A percentile compares a stretch with the other conserved stretches of the same genome.
These are phyloP conservation scores for Chimonanthus praecox DNA, from an alignment of 164 flowering plant species.

Conservation along the genomic window DNA sequence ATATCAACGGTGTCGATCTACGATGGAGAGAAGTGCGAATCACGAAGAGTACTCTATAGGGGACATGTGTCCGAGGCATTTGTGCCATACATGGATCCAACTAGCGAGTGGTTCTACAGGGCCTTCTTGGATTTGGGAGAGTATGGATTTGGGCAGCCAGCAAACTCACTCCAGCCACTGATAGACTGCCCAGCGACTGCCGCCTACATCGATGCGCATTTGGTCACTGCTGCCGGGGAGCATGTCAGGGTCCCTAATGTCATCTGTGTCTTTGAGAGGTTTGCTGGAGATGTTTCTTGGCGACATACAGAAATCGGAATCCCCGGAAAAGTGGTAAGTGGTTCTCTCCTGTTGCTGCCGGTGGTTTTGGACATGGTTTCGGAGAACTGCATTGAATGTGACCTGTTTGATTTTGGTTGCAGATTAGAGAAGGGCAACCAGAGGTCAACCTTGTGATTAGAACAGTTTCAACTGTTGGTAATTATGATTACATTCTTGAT, in stretches of 20 bases:
- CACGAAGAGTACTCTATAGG: conserved; percentile 42
- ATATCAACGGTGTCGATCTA: conserved; percentile 51
- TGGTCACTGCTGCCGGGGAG: conserved; percentile 31
- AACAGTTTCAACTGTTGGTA: conserved; percentile 52
- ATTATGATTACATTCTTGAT: conserved; percentile 59
- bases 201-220: conserved; percentile 38
- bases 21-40: conserved; percentile 29
- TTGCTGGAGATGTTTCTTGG: conserved; percentile 60
- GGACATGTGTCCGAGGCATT: conserved; percentile 55
- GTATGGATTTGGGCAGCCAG: conserved; percentile 44
- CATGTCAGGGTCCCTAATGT: conserved; percentile 32
- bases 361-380: neutral
- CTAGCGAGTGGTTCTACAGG: conserved; percentile 52
- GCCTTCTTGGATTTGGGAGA: conserved; percentile 62
- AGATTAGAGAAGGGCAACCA: conserved; percentile 44
- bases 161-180: conserved; percentile 38
- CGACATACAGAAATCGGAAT: conserved; percentile 50
- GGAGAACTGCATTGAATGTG: neutral
- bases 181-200: conserved; percentile 54
- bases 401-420: conserved; percentile 4
- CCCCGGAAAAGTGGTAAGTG: conserved; percentile 35
- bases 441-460: conserved; percentile 52
- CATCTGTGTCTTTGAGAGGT: conserved; percentile 46
- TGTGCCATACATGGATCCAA: conserved; percentile 67
- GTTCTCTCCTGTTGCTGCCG: neutral